Evolutionary conservation across 345 rosid genomes (phyloP), one percentile per base, ranked within the genome.

Genomic region (Rhodamnia argentea): DNA sequence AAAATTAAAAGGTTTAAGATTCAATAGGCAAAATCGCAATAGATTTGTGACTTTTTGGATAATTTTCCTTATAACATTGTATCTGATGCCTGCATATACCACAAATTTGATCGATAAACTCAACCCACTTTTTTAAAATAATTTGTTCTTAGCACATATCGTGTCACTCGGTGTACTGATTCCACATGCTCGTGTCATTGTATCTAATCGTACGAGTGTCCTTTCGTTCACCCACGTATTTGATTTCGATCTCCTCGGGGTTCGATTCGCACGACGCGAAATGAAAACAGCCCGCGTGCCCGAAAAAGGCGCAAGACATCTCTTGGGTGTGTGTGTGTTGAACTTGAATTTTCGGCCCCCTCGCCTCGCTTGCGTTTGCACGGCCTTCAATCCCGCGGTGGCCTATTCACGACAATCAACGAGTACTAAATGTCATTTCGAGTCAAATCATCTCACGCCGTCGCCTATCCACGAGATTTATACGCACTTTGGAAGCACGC

Each of bases 181-280:
- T 0, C 3, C 7, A 56, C 4, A 22, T 64, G 42, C 20, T 64
- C 12, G 20, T 15, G 76, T 29, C 23, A 10, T 20, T 5, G 7
- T 62, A 60, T 60, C 18, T 5, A n/a, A 59, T 1, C 15, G 2
- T 13, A n/a, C 29, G 15, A 59, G 4, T 1, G 70, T 59, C 18
- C 20, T 2, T 13, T 2, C 13, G 4, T 5, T 54, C 4, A 27
- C 0, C 4, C 2, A 0, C 2, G 10, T 10, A 29, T n/a, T 62
- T 8, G 22, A 0, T 62, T 14, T 5, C 0, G 2, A 60, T 27
- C 9, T 0, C 5, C 9, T 1, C 0, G 37, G 15, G 70, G 1
- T n/a, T 59, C 14, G 8, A 27, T 60, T 60, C 20, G 32, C 74
- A n/a, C 2, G 22, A 40, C 10, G 15, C 20, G 8, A 27, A 60